Evolutionary conservation across 1,139 yeast species (phyloP).

Genomic region (Pichia sp.): DNA sequence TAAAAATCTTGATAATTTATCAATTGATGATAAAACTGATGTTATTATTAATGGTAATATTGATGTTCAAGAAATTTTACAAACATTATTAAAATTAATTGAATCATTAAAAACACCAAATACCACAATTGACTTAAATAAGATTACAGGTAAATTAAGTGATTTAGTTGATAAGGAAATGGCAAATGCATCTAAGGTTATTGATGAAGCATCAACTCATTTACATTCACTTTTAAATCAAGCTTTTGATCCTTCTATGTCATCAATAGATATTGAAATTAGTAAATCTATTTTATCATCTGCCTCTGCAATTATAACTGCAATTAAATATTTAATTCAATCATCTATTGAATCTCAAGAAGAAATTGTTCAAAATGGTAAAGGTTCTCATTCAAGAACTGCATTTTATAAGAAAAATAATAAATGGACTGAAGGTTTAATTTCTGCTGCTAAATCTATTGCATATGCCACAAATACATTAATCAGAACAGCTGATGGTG

Average conservation of each 20-base stretch:
- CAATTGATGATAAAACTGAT: constrained; percentile 63
- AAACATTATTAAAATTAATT: constrained; percentile 47
- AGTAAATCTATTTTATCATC: constrained; percentile 75
- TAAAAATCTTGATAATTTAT: constrained; percentile 40
- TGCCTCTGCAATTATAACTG: constrained; percentile 76
- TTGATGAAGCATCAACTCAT: constrained; percentile 58
- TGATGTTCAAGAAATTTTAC: constrained; percentile 65
- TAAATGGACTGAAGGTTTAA: constrained; percentile 91
- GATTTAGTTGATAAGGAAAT: constrained; percentile 71
- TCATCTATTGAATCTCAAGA: constrained; percentile 79
- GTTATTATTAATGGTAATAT: constrained; percentile 69
- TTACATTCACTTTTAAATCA: constrained; percentile 46
- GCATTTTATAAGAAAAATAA: constrained; percentile 83
- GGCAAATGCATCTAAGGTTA: constrained; percentile 64
- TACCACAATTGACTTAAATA: constrained; percentile 24
- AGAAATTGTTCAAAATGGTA: constrained; percentile 72
- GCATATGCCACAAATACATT: constrained; percentile 77
- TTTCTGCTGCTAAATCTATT: constrained; percentile 86
- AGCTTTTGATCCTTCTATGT: constrained; percentile 46
- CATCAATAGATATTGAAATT: constrained; percentile 59
- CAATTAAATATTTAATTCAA: constrained; percentile 63
- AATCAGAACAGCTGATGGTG: constrained; percentile 83
- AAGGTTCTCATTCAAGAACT: constrained; percentile 59
- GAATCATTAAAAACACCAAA: constrained; percentile 51
- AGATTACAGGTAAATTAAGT: constrained; percentile 39